phyloP scores from a whole-genome alignment of 148 eudicot genomes.

The Camellia granthamiana region DNA sequence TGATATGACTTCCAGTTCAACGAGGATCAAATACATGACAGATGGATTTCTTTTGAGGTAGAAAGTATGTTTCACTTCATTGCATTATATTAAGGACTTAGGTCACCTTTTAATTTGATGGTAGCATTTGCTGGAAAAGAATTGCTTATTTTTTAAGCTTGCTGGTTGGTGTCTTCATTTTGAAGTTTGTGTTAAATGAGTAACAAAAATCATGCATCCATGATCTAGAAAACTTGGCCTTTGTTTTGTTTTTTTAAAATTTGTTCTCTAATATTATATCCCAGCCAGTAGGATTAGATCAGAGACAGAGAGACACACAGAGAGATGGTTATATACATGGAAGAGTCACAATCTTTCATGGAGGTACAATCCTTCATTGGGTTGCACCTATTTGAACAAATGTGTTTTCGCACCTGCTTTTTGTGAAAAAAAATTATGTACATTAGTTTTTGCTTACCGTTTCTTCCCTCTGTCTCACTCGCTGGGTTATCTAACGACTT shows the following conservation, averaged over 20 bases:
- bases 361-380: no score
- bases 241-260: neutral
- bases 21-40: slow-evolving; percentile 96
- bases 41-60: slow-evolving; percentile 94
- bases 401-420: no score
- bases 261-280: neutral
- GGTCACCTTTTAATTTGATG: neutral
- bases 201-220: neutral
- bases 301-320: no score
- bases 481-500: no score
- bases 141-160: neutral
- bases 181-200: neutral
- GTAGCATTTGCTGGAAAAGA: neutral
- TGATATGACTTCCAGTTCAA: slow-evolving; percentile 74
- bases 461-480: no score
- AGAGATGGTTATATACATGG: no score
- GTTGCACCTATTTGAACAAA: no score
- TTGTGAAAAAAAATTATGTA: no score
- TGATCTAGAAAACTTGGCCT: neutral
- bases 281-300: neutral
- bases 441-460: no score
- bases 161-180: neutral
- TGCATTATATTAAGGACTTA: neutral
- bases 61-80: neutral
- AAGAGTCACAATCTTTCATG: neutral